phyloP scores from a whole-genome alignment of 257 asterid species.

The Rhazya stricta region DNA sequence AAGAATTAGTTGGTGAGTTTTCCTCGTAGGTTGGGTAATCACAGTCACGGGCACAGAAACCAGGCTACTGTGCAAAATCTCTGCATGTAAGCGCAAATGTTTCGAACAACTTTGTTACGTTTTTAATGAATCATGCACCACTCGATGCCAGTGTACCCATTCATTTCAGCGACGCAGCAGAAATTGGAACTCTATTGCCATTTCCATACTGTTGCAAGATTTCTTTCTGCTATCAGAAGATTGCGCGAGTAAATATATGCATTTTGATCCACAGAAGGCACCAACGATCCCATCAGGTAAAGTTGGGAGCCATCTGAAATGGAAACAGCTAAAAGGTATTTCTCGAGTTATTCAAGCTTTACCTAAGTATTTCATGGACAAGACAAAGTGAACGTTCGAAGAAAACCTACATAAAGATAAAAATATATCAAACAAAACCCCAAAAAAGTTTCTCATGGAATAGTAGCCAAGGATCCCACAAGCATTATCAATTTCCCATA shows the following conservation, averaged over 20 bases:
- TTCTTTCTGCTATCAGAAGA: background rate
- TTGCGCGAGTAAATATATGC: background rate
- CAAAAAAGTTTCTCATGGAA: background rate
- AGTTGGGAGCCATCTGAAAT: background rate
- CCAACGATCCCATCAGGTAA: background rate
- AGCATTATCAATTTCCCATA: background rate
- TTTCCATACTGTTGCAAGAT: background rate
- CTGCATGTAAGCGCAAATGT: too few relatives aligned
- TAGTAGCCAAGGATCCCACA: background rate
- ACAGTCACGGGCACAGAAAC: too few relatives aligned
- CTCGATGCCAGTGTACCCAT: too few relatives aligned
- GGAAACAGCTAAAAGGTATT: background rate
- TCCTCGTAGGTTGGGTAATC: background rate
- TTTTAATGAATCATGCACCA: too few relatives aligned
- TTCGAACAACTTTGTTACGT: too few relatives aligned
- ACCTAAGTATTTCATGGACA: too few relatives aligned
- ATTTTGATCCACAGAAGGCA: background rate
- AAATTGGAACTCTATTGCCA: too few relatives aligned
- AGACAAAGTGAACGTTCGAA: too few relatives aligned
- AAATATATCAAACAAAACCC: background rate
- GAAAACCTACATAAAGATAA: background rate
- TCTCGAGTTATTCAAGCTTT: background rate
- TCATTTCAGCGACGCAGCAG: background rate
- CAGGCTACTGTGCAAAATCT: too few relatives aligned
- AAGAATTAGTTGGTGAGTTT: too few relatives aligned